phyloP scores from a whole-genome alignment of 1,284 basidiomycete species.

The Trichosporon sp. region DNA sequence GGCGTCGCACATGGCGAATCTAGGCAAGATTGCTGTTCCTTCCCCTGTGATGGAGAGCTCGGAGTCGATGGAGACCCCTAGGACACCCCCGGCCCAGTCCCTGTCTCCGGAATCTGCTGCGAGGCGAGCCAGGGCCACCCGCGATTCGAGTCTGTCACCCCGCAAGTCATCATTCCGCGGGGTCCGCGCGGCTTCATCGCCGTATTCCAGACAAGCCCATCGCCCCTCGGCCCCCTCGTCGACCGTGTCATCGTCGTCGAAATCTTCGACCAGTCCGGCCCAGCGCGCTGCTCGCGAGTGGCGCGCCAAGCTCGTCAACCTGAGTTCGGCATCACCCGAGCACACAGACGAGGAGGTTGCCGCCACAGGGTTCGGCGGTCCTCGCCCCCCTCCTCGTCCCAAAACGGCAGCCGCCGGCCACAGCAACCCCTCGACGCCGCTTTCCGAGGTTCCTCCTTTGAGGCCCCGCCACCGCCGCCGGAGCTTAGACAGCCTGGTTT shows the following conservation, averaged over 20 bases:
- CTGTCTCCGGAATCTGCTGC: neutral
- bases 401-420: neutral
- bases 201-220: neutral
- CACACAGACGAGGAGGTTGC: neutral
- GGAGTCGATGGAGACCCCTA: neutral
- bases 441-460: neutral
- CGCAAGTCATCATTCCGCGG: neutral
- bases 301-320: conserved; percentile 1
- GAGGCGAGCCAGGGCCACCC: neutral
- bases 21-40: neutral
- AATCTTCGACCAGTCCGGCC: neutral
- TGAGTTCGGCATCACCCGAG: neutral
- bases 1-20: neutral
- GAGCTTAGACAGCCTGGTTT: neutral
- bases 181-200: neutral
- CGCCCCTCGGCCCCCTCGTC: neutral
- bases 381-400: conserved; percentile 2
- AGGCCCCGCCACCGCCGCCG: neutral
- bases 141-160: neutral
- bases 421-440: neutral
- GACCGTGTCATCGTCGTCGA: neutral
- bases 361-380: neutral
- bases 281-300: neutral
- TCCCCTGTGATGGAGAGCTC: neutral
- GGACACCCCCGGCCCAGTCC: neutral